A percentile compares a stretch with the other conserved stretches of the same genome.
phyloP scores from a whole-genome alignment of 2,329 filamentous ascomycete genomes.

The Pochonia chlamydosporia region DNA sequence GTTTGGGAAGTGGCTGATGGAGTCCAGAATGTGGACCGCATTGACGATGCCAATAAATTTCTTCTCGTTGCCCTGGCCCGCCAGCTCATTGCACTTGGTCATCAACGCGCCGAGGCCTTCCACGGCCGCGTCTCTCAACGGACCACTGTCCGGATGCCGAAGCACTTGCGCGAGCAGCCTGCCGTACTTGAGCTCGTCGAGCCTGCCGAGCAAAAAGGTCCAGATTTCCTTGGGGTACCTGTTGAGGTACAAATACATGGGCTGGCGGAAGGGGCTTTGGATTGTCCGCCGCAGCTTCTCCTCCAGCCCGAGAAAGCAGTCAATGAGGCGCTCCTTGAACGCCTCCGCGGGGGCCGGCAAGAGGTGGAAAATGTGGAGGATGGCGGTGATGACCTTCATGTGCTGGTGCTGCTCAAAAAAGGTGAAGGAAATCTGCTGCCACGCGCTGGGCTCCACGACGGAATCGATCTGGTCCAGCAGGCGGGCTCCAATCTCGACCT shows the following conservation, averaged over 20 bases:
- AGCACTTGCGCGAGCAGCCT: constrained; percentile 88
- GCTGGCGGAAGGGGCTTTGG: constrained; percentile 84
- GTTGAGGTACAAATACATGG: constrained; percentile 89
- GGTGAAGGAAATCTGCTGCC: constrained; percentile 91
- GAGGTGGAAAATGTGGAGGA: constrained; percentile 96
- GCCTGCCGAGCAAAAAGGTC: constrained; percentile 68
- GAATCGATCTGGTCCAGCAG: constrained; percentile 91
- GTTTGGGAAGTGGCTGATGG: constrained; percentile 62
- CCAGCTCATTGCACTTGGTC: constrained; percentile 57
- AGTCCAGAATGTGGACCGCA: constrained; percentile 77
- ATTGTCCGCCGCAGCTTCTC: constrained; percentile 78
- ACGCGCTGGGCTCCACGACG: constrained; percentile 71
- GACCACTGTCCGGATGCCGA: constrained; percentile 64
- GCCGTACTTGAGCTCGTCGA: constrained; percentile 83
- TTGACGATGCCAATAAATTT: constrained; percentile 70
- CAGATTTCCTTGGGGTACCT: constrained; percentile 87
- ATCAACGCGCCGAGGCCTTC: constrained; percentile 69
- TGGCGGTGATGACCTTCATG: constrained; percentile 92
- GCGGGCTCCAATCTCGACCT: constrained; percentile 91
- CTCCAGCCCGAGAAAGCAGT: constrained; percentile 86
- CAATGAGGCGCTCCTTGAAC: constrained; percentile 86
- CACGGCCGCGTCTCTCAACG: constrained; percentile 68
- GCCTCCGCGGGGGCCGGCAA: constrained; percentile 82
- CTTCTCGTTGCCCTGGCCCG: constrained; percentile 63
- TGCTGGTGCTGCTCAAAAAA: constrained; percentile 87